phyloP scores from a whole-genome alignment of 106 monocot species.

The Dioscorea zingiberensis region DNA sequence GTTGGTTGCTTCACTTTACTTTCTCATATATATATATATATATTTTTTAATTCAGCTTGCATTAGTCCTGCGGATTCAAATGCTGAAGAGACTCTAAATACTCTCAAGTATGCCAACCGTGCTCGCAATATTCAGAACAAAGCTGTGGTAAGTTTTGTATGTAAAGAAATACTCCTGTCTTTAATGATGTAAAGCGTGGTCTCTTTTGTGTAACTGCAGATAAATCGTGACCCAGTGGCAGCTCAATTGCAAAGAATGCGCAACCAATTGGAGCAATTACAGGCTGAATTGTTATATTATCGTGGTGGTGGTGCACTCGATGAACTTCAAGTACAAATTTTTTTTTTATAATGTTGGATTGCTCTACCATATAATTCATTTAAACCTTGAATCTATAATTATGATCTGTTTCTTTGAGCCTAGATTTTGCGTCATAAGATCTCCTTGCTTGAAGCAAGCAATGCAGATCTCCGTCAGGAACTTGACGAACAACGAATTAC shows the following conservation, averaged over 20 bases:
- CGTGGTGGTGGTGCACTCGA: constrained; percentile 59
- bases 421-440: constrained; percentile 71
- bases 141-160: constrained; percentile 67
- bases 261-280: constrained; percentile 71
- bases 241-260: constrained; percentile 92
- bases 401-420: neutral
- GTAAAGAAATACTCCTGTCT: neutral
- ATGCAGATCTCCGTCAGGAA: constrained; percentile 59
- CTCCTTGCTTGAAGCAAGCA: constrained; percentile 63
- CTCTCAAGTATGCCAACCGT: constrained; percentile 97
- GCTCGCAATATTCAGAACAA: constrained; percentile 98
- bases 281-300: constrained; percentile 75
- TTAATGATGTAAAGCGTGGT: neutral
- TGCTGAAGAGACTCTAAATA: constrained; percentile 97
- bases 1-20: neutral
- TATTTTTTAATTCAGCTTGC: constrained; percentile 55
- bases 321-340: constrained; percentile 62
- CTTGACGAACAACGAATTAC: constrained; percentile 48
- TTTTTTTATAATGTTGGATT: neutral
- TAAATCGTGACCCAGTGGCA: constrained; percentile 86
- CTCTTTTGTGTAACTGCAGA: constrained; percentile 27
- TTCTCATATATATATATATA: neutral
- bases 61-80: constrained; percentile 96
- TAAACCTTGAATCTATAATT: neutral
- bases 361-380: no score